Conservation (phyloP, 1,284 basidiomycete species). For the Cutaneotrichosporon sp. region DNA sequence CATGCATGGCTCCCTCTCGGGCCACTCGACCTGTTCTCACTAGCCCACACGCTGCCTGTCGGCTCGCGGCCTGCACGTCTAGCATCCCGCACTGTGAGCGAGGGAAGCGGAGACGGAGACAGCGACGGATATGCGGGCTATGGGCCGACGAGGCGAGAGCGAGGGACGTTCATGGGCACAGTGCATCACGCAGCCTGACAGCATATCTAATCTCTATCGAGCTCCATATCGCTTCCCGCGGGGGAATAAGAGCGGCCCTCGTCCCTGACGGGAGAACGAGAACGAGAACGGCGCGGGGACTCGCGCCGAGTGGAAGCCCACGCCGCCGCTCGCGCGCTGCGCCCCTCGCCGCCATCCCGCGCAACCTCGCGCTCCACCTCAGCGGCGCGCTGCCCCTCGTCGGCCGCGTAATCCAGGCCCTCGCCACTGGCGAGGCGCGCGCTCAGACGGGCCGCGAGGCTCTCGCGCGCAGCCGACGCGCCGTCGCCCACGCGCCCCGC, state of each 20-base stretch:
- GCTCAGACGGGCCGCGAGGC: conserved; percentile 16
- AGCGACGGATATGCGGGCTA: too few species aligned
- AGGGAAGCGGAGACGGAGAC: too few species aligned
- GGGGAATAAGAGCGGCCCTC: neutral
- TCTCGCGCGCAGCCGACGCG: conserved; percentile 21
- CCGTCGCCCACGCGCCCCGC: conserved; percentile 22
- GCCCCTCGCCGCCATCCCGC: conserved; percentile 16
- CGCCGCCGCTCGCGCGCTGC: conserved; percentile 8
- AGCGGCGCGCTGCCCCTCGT: conserved; percentile 39
- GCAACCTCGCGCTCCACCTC: conserved; percentile 13
- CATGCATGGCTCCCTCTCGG: too few species aligned
- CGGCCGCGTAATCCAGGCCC: conserved; percentile 6
- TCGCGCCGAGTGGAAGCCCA: conserved; percentile 5
- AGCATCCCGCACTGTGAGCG: too few species aligned
- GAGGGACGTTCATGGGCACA: too few species aligned
- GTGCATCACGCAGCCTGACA: too few species aligned
- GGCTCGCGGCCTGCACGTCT: too few species aligned
- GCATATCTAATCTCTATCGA: neutral
- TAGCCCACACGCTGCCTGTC: too few species aligned
- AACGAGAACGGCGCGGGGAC: neutral
- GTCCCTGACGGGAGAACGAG: neutral
- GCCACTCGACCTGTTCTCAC: too few species aligned
- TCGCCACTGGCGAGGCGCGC: conserved; percentile 1
- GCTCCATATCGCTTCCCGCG: conserved; percentile 20
- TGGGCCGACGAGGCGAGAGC: too few species aligned